Percentiles rank a stretch among this genome's conserved stretches.
Evolutionary conservation across 768 basidiomycete genomes (phyloP).

Genomic region (Russula abietina): DNA sequence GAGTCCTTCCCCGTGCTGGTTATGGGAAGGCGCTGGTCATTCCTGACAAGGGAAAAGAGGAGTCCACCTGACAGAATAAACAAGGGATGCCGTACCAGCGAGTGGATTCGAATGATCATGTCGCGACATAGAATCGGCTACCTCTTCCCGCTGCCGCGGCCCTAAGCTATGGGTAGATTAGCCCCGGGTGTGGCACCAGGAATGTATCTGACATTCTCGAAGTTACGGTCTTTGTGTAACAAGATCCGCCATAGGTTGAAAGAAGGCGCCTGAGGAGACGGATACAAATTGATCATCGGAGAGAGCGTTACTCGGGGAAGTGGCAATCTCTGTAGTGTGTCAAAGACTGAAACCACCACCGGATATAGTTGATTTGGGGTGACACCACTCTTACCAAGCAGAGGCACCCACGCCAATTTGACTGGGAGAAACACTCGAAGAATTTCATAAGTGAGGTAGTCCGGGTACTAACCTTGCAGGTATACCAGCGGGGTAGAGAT

Average conservation of each 20-base stretch:
- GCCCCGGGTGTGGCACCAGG: background rate
- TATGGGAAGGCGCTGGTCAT: background rate
- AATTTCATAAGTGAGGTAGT: background rate
- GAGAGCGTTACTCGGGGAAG: background rate
- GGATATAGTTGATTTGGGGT: background rate
- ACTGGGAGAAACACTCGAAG: background rate
- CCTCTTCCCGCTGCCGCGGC: constrained; percentile 3
- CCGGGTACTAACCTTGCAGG: background rate
- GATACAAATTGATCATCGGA: background rate
- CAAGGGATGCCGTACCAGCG: background rate
- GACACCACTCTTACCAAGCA: background rate
- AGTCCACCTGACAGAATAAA: background rate
- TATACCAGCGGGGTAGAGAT: background rate
- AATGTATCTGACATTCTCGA: background rate
- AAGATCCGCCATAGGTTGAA: background rate
- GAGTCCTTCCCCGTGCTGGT: background rate
- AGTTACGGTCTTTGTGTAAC: background rate
- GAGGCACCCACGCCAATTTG: background rate
- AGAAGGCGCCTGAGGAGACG: background rate
- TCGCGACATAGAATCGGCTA: background rate
- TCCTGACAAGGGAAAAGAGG: background rate
- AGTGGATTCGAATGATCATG: background rate
- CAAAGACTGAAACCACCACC: background rate
- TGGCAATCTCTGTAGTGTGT: background rate
- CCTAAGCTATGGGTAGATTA: background rate